Base-by-base conservation (phyloP, 108 stramenopile species). In the Nitzschia palea region DNA sequence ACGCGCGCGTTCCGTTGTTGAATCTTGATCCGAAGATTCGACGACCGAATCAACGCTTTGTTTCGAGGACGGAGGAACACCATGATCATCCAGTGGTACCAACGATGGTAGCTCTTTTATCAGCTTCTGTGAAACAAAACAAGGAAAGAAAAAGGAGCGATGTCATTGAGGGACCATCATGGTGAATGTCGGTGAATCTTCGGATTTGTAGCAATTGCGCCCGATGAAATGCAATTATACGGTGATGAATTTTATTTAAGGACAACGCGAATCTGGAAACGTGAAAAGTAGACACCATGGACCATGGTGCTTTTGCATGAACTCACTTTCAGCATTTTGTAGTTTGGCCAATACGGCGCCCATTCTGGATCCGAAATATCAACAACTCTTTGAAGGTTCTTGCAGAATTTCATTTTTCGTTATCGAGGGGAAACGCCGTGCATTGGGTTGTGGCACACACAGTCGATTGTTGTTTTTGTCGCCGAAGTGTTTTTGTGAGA, bases 401-500 rank as follows among this genome's bases (percentile, higher is more conserved):
- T 87, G 80, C 91, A 93, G 75, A 93, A 93, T 76, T 93, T 93
- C 91, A 93, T 93, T 18, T 10, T 48, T n/a, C n/a, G n/a, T n/a
- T n/a, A n/a, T n/a, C n/a, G n/a, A n/a, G n/a, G n/a, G n/a, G n/a
- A n/a, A n/a, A n/a, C n/a, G n/a, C n/a, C n/a, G n/a, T n/a, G n/a
- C n/a, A n/a, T n/a, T n/a, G n/a, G n/a, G n/a, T n/a, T n/a, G n/a
- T n/a, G n/a, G n/a, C n/a, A n/a, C n/a, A n/a, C n/a, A n/a, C n/a
- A n/a, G n/a, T n/a, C n/a, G n/a, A n/a, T n/a, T n/a, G n/a, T n/a
- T n/a, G n/a, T n/a, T n/a, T n/a, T n/a, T n/a, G n/a, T n/a, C n/a
- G n/a, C n/a, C n/a, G n/a, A n/a, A n/a, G n/a, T n/a, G n/a, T n/a
- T n/a, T n/a, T n/a, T n/a, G n/a, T n/a, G n/a, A n/a, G n/a, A n/a